Percentiles rank a stretch among this genome's conserved stretches.
Evolutionary conservation across 768 basidiomycete species (phyloP).

Genomic region (Xerocomus spinulosus): DNA sequence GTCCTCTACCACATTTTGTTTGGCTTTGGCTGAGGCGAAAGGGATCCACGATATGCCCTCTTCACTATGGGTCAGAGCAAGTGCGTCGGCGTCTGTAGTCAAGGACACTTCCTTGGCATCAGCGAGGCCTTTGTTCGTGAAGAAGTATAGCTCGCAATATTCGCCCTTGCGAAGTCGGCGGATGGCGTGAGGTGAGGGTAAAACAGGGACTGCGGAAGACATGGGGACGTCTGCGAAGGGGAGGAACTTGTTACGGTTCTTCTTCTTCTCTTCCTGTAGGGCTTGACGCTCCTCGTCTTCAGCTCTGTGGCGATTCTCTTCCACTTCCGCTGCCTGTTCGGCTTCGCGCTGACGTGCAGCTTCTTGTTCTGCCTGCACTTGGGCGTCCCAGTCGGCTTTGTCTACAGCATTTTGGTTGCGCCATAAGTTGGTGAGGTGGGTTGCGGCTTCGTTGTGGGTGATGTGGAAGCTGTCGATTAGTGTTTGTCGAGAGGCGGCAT

Average conservation of each 20-base stretch:
- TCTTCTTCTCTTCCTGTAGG: not conserved
- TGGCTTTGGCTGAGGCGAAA: not conserved
- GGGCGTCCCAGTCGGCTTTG: not conserved
- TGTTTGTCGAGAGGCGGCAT: too few relatives aligned
- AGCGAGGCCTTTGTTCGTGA: conserved; percentile 2
- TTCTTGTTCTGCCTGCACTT: not conserved
- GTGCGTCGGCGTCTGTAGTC: not conserved
- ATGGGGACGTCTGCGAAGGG: not conserved
- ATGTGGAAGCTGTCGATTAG: not conserved
- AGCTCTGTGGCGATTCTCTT: not conserved
- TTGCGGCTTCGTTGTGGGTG: not conserved
- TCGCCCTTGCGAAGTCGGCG: not conserved
- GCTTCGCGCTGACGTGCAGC: not conserved
- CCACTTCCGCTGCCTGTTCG: not conserved
- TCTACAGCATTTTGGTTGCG: not conserved
- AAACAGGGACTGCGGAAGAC: not conserved
- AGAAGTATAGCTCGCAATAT: not conserved
- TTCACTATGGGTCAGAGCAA: not conserved
- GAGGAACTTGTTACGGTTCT: conserved; percentile 1
- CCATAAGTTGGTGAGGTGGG: not conserved
- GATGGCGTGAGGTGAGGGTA: not conserved
- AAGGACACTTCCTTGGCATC: not conserved
- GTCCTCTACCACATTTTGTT: not conserved
- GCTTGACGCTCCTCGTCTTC: not conserved
- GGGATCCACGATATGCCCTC: not conserved